phyloP scores from a whole-genome alignment of 2,329 filamentous ascomycete species.

The Fusarium ambrosium region DNA sequence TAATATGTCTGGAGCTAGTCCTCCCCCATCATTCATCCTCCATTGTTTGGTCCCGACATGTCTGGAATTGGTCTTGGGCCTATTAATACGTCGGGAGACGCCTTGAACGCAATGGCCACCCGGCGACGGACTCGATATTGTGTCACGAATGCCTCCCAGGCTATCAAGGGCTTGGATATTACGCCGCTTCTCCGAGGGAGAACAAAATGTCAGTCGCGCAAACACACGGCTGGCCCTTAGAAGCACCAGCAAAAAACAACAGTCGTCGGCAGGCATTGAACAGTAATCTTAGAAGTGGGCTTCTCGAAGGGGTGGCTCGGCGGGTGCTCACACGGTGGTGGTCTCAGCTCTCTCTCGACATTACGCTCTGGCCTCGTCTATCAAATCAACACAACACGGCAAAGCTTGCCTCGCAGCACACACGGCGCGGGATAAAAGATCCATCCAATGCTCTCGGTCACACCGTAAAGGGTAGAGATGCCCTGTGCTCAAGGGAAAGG shows the following conservation, averaged over 20 bases:
- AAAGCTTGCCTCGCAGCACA: slow-evolving; percentile 8
- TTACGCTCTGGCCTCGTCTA: slow-evolving; percentile 10
- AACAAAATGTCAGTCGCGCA: neutral
- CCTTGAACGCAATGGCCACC: slow-evolving; percentile 19
- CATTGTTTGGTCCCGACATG: slow-evolving; percentile 13
- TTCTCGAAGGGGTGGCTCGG: slow-evolving; percentile 18
- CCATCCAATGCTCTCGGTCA: slow-evolving; percentile 16
- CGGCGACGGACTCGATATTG: slow-evolving; percentile 17
- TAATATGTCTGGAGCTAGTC: slow-evolving; percentile 28
- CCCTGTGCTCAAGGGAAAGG: neutral
- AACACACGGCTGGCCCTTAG: neutral
- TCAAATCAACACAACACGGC: slow-evolving; percentile 20
- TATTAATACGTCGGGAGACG: slow-evolving; percentile 2
- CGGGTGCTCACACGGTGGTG: slow-evolving; percentile 19
- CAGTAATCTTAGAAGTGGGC: slow-evolving; percentile 46
- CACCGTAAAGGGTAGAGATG: slow-evolving; percentile 14
- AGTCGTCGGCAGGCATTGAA: slow-evolving; percentile 41
- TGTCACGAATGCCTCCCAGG: slow-evolving; percentile 11
- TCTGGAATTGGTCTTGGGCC: slow-evolving; percentile 9
- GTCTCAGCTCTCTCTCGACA: slow-evolving; percentile 39
- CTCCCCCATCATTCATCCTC: slow-evolving; percentile 4
- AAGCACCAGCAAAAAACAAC: neutral
- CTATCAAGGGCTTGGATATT: neutral
- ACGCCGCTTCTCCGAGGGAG: neutral
- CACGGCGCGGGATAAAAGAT: slow-evolving; percentile 16